Evolutionary conservation across 2,329 filamentous ascomycete genomes (phyloP), one percentile per base, ranked within the genome.

Genomic region (Calycina herbarum): DNA sequence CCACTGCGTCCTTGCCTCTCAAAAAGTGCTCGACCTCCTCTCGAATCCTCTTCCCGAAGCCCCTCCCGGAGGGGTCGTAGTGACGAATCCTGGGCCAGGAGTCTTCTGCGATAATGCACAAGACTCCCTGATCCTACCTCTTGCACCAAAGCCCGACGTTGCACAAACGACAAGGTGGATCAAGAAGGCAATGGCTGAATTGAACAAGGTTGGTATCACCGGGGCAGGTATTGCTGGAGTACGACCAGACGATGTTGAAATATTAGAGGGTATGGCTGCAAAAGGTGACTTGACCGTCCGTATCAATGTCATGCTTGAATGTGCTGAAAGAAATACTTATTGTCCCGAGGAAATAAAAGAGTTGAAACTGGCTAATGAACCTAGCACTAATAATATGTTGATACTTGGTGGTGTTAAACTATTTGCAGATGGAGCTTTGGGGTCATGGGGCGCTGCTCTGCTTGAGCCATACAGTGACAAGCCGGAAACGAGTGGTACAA

Each of bases 71-170:
- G 89, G 89, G 1, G 86, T 90, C 66, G 83, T 90, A 11, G 75
- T 89, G 15, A 81, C 82, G 35, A 78, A 85, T 3, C 88, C 88
- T 0, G 86, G 86, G 0, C 81, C 83, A 71, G 89, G 89, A 54
- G 88, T 91, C 10, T 91, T 91, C 70, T 92, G 89, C 73, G 89
- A 92, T 75, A 91, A 91, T 72, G 88, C 89, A 29, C 90, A 91
- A 83, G 85, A 88, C 56, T 59, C 54, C 2, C 75, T 88, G 61
- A 81, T 90, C 42, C 79, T 81, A 64, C 77, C 79, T 1, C 71
- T 85, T 20, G 89, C 86, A 79, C 87, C 88, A 1, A 82, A 82
- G 65, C 86, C 87, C 0, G 79, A 79, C 57, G 76, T 75, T 5
- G 79, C 80, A n/a, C 82, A 80, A 69, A 89, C 86, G 72, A 79